Percentiles rank a stretch among this genome's conserved stretches.
phyloP scores from a whole-genome alignment of 2,329 filamentous ascomycete genomes.

The Sclerotinia borealis region DNA sequence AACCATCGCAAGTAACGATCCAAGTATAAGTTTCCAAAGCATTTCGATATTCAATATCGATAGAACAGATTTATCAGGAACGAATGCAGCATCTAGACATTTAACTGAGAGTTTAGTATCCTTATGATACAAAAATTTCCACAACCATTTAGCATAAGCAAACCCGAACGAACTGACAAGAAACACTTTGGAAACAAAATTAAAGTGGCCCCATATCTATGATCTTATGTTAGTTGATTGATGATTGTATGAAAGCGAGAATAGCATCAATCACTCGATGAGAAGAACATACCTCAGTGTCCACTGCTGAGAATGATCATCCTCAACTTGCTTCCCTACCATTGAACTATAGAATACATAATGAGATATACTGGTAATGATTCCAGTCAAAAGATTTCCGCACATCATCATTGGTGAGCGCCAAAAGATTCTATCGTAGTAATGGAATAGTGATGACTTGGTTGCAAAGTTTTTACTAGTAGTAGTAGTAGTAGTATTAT shows the following conservation, averaged over 20 bases:
- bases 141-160: slow-evolving; percentile 19
- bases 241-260: not conserved
- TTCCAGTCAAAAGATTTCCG: slow-evolving; percentile 11
- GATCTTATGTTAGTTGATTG: not conserved
- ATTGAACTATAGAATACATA: slow-evolving; percentile 14
- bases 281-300: slow-evolving; percentile 11
- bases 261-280: too few relatives aligned
- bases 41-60: slow-evolving; percentile 16
- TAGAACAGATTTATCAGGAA: slow-evolving; percentile 9
- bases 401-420: slow-evolving; percentile 16
- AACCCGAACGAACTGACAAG: slow-evolving; percentile 14
- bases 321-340: slow-evolving; percentile 13
- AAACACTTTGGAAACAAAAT: slow-evolving; percentile 15
- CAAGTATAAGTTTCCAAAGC: slow-evolving; percentile 16
- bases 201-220: slow-evolving; percentile 16
- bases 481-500: too few relatives aligned
- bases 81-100: slow-evolving; percentile 17
- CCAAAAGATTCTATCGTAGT: slow-evolving; percentile 16
- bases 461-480: not conserved
- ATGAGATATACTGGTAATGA: slow-evolving; percentile 14
- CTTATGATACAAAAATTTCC: slow-evolving; percentile 14
- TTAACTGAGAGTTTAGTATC: slow-evolving; percentile 13
- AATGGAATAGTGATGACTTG: not conserved
- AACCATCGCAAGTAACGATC: slow-evolving; percentile 13
- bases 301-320: slow-evolving; percentile 15